These are phyloP conservation scores for Cryptococcus maquisensis DNA, from an alignment of 1,284 basidiomycete species.

Conservation along the genomic window DNA sequence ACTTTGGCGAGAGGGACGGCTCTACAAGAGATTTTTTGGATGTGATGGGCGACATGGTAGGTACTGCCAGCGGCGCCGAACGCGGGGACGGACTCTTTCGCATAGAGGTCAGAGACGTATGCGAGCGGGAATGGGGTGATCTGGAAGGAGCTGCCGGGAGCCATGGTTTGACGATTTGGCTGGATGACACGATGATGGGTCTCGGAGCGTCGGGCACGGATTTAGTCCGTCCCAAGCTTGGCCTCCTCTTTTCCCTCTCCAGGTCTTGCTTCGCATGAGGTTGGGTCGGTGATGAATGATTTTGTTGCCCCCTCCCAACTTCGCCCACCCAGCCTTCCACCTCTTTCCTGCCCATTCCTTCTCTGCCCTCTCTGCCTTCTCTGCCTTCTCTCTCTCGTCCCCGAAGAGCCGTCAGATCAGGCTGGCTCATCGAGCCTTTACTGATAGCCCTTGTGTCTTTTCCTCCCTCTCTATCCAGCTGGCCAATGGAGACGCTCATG, in stretches of 20 bases:
- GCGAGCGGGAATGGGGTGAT: constrained; percentile 14
- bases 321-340: constrained; percentile 17
- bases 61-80: constrained; percentile 11
- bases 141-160: constrained; percentile 8
- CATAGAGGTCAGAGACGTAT: constrained; percentile 14
- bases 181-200: background rate
- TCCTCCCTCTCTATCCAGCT: no score
- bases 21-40: no score
- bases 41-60: constrained; percentile 26
- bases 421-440: constrained; percentile 31
- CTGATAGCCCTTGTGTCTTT: background rate
- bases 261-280: constrained; percentile 5
- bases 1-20: no score
- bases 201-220: background rate
- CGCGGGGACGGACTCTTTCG: constrained; percentile 24
- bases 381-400: constrained; percentile 9
- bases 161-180: constrained; percentile 1
- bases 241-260: constrained; percentile 4
- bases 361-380: constrained; percentile 2
- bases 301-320: constrained; percentile 5
- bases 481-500: no score
- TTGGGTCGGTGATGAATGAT: constrained; percentile 1
- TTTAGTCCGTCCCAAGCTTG: background rate
- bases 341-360: constrained; percentile 33
- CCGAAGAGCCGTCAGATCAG: constrained; percentile 35